These are phyloP conservation scores for Withania somnifera DNA, from an alignment of 305 asterid species.

Conservation along the genomic window DNA sequence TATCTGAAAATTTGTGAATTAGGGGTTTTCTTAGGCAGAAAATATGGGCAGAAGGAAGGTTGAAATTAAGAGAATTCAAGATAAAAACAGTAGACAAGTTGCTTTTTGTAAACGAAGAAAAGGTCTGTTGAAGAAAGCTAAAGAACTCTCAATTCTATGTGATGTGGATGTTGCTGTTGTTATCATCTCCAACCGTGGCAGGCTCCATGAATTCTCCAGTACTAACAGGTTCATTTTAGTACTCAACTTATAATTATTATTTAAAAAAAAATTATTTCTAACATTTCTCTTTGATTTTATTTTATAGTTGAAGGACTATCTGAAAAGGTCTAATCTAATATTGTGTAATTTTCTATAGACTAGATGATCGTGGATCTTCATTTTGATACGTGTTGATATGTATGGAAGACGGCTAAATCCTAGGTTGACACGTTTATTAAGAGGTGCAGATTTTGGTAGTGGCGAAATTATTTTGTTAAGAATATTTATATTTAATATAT, in stretches of 20 bases:
- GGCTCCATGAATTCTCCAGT: constrained; percentile 20
- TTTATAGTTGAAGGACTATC: too few relatives aligned
- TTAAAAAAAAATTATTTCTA: too few relatives aligned
- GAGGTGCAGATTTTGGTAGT: background rate
- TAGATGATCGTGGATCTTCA: too few relatives aligned
- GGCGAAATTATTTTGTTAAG: too few relatives aligned
- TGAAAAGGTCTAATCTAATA: too few relatives aligned
- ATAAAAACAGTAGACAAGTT: constrained; percentile 20
- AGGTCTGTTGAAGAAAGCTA: constrained; percentile 26
- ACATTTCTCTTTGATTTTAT: too few relatives aligned
- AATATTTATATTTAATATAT: too few relatives aligned
- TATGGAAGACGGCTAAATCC: background rate
- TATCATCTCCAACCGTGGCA: constrained; percentile 19
- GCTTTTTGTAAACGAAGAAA: constrained; percentile 20
- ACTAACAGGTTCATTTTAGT: constrained; percentile 10
- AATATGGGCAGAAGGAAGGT: constrained; percentile 25
- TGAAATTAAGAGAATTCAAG: constrained; percentile 21
- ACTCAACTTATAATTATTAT: background rate
- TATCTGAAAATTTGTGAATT: background rate
- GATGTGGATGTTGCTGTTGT: constrained; percentile 17
- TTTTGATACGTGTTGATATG: background rate
- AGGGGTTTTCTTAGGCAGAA: background rate
- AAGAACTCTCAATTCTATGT: constrained; percentile 15
- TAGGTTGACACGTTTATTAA: background rate
- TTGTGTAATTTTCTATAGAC: too few relatives aligned